Evolutionary conservation across 495 filamentous ascomycete species (phyloP).

Genomic region (Annulohypoxylon maeteangense): DNA sequence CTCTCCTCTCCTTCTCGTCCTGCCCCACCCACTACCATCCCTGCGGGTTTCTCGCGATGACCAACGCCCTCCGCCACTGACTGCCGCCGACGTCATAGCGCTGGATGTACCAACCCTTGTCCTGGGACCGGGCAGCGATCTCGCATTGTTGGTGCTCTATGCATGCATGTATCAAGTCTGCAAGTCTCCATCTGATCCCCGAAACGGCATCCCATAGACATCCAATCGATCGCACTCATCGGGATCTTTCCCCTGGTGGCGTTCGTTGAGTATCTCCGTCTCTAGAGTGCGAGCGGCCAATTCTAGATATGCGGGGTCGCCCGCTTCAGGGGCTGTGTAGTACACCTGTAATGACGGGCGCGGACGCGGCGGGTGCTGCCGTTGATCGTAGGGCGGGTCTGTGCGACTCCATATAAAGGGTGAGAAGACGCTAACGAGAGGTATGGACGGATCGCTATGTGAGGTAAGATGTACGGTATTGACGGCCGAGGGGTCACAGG

Average conservation of each 20-base stretch:
- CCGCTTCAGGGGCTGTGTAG: background rate
- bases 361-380: background rate
- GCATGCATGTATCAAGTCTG: background rate
- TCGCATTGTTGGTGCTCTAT: background rate
- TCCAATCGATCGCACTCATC: background rate
- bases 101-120: background rate
- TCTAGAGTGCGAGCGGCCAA: background rate
- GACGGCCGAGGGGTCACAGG: background rate
- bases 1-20: too few relatives aligned
- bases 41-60: too few relatives aligned
- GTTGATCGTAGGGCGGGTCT: background rate
- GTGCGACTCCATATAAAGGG: background rate
- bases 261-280: background rate
- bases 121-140: background rate
- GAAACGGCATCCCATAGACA: background rate
- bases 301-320: background rate
- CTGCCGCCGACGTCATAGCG: background rate
- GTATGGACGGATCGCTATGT: background rate
- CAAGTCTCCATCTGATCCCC: background rate
- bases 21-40: too few relatives aligned
- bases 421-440: background rate
- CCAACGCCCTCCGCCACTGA: background rate
- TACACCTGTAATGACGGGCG: background rate
- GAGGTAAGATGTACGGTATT: background rate
- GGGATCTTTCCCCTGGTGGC: background rate